Base-by-base conservation (phyloP, 108 stramenopile genomes). In the Cyclostephanos tholiformis region DNA sequence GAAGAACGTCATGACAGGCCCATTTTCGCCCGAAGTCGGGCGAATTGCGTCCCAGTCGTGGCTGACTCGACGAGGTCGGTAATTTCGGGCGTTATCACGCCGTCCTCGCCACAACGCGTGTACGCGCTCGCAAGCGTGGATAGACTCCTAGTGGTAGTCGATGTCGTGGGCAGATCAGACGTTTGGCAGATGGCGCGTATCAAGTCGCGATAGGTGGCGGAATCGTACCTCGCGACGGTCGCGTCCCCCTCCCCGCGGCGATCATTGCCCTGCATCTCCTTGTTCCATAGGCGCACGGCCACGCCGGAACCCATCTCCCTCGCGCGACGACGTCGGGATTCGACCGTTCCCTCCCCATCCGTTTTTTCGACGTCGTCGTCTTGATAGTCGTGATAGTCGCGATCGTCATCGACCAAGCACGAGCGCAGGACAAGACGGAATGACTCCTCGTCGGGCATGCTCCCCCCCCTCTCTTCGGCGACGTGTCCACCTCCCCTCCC, bases 131-230 rank as follows among this genome's bases (percentile, higher is more conserved):
- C 64, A n/a, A 74, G 39, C n/a, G 60, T 29, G 5, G 61, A 4
- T 17, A 72, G 20, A n/a, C 63, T 67, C 32, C 27, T 56, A 2
- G 35, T 59, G 4, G 59, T 52, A 12, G 49, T 70, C 57, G 58
- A 60, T 20, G 29, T 29, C 56, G 36, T 6, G 1, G 30, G 46
- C 50, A 56, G 17, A 29, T 71, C 49, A 5, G 71, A 52, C 23
- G 65, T 69, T 63, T 79, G 78, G 63, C 78, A 72, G 16, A 79
- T 55, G 17, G 71, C 62, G 8, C 41, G 71, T 32, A 79, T 38
- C 16, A 57, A 0, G 16, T 58, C 52, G 44, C 4, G 59, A 68
- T 79, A 68, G 9, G 78, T 71, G 22, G 22, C 13, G 0, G 66
- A 63, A 67, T 72, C 70, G 29, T 8, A 48, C 26, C 16, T 12